These are phyloP conservation scores for Prinsepia uniflora DNA, from an alignment of 306 rosid genomes.

Conservation along the genomic window DNA sequence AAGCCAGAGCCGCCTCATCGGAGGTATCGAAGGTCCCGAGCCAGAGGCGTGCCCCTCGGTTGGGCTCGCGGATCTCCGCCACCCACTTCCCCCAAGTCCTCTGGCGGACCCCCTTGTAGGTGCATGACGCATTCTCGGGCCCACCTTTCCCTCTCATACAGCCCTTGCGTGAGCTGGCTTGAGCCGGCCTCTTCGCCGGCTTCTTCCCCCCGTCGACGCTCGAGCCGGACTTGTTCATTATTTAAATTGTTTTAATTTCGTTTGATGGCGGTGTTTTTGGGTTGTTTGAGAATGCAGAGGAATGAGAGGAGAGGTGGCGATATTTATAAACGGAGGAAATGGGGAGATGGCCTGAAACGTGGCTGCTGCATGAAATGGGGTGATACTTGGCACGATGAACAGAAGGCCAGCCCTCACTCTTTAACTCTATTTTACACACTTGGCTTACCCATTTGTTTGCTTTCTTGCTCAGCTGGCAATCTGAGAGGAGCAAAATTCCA, in stretches of 20 bases:
- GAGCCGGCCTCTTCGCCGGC: constrained; percentile 40
- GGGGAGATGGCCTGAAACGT: constrained; percentile 49
- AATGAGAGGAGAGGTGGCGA: background rate
- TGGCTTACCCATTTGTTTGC: constrained; percentile 45
- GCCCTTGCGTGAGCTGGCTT: constrained; percentile 78
- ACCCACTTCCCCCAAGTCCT: constrained; percentile 99
- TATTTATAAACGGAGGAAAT: constrained; percentile 31
- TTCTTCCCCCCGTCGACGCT: constrained; percentile 25
- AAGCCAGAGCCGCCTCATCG: constrained; percentile 77
- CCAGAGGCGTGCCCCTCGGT: constrained; percentile 92
- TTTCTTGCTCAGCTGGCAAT: constrained; percentile 47
- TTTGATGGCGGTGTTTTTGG: background rate
- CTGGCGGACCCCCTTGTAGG: constrained; percentile 88
- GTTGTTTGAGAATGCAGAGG: background rate
- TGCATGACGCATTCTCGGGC: constrained; percentile 75
- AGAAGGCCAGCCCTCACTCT: constrained; percentile 34
- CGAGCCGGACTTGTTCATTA: too few relatives aligned
- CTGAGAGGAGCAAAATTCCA: background rate
- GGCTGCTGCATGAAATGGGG: constrained; percentile 36
- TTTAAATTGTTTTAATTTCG: background rate
- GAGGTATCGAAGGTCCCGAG: constrained; percentile 81
- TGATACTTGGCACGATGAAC: constrained; percentile 68
- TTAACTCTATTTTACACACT: constrained; percentile 49
- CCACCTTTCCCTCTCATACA: constrained; percentile 97
- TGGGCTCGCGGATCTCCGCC: constrained; percentile 92